Evolutionary conservation across 768 basidiomycete genomes (phyloP).

Genomic region (Phylloporus sp.): DNA sequence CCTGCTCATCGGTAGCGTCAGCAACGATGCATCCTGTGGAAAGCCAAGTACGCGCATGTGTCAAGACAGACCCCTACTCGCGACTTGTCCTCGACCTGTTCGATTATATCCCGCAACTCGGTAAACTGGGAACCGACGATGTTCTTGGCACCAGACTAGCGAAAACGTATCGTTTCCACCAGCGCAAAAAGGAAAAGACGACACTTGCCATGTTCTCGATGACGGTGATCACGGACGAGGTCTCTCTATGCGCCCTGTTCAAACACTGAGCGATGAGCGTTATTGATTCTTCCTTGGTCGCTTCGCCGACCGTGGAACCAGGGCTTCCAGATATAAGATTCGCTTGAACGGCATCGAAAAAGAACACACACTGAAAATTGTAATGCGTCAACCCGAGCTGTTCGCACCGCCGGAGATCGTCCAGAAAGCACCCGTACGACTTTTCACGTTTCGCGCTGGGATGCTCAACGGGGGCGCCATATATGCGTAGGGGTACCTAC

Average conservation of each 20-base stretch:
- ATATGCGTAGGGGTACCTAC: conserved; percentile 46
- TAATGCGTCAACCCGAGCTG: conserved; percentile 66
- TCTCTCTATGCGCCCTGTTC: conserved; percentile 67
- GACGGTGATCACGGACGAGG: conserved; percentile 53
- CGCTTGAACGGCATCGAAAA: neutral
- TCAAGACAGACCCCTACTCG: conserved; percentile 82
- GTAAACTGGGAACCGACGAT: conserved; percentile 68
- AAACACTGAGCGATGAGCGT: conserved; percentile 64
- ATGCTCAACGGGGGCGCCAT: neutral
- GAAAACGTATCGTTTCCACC: neutral
- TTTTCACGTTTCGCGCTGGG: conserved; percentile 60
- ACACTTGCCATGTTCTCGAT: conserved; percentile 78
- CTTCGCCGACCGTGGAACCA: conserved; percentile 74
- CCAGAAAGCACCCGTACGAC: conserved; percentile 74
- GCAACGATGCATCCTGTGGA: neutral
- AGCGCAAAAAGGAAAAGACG: neutral
- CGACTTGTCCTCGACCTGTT: conserved; percentile 62
- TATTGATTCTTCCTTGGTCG: conserved; percentile 57
- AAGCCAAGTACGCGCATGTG: conserved; percentile 52
- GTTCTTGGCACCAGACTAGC: conserved; percentile 73
- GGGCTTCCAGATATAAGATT: conserved; percentile 42
- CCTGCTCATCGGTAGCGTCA: conserved; percentile 36
- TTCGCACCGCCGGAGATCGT: conserved; percentile 77
- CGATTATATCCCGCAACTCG: conserved; percentile 66
- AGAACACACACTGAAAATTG: conserved; percentile 75